phyloP scores from a whole-genome alignment of 305 asterid genomes.

The Fraxinus floribunda region DNA sequence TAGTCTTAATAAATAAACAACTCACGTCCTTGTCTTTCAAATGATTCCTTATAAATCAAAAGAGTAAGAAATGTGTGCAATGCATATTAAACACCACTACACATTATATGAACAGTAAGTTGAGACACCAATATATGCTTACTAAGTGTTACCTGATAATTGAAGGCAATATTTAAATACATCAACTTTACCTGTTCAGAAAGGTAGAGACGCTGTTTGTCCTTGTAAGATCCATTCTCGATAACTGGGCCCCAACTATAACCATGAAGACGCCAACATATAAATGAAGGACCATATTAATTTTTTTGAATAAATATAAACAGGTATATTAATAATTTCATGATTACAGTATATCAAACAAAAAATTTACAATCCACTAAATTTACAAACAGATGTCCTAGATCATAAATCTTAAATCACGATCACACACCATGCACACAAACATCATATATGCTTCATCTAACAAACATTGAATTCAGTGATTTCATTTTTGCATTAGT shows the following conservation, averaged over 20 bases:
- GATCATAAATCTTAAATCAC: neutral
- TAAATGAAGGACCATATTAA: neutral
- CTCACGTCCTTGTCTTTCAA: neutral
- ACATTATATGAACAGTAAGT: neutral
- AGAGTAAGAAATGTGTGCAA: neutral
- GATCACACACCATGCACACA: conserved; percentile 4
- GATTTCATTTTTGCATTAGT: neutral
- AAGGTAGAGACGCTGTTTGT: conserved; percentile 61
- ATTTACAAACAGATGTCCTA: neutral
- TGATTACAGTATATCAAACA: neutral
- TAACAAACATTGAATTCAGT: neutral
- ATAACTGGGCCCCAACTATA: conserved; percentile 94
- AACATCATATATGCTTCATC: neutral
- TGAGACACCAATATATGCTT: conserved; percentile 10
- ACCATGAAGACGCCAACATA: conserved; percentile 12
- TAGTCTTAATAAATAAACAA: neutral
- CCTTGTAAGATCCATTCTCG: conserved; percentile 60
- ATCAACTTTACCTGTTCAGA: conserved; percentile 52
- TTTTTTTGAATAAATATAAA: neutral
- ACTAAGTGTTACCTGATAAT: neutral
- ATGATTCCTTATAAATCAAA: neutral
- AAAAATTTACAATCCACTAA: neutral
- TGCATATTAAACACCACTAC: neutral
- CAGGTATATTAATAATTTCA: neutral
- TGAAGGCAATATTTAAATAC: neutral